These are phyloP conservation scores for Dentipellis fragilis DNA, from an alignment of 768 basidiomycete genomes.

Conservation along the genomic window DNA sequence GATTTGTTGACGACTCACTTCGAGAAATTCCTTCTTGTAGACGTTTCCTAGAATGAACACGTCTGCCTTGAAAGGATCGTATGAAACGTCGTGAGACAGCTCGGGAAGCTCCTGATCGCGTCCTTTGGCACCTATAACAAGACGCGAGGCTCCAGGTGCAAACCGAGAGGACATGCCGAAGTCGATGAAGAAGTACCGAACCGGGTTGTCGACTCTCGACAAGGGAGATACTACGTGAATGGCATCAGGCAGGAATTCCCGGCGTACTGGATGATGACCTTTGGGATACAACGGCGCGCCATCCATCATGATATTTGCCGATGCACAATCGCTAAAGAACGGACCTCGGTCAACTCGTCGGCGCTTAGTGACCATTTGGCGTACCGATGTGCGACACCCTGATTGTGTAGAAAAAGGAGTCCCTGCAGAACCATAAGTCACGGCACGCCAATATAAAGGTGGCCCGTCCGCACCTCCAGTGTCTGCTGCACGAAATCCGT, in stretches of 20 bases:
- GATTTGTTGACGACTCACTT: slow-evolving; percentile 4
- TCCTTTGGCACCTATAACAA: slow-evolving; percentile 12
- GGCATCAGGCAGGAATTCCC: slow-evolving; percentile 22
- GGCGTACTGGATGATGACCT: slow-evolving; percentile 16
- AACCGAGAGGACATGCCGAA: slow-evolving; percentile 21
- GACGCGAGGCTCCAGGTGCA: slow-evolving; percentile 4
- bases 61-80: slow-evolving; percentile 19
- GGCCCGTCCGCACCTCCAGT: not conserved
- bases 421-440: not conserved
- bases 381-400: not conserved
- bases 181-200: slow-evolving; percentile 30
- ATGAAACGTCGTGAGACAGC: slow-evolving; percentile 11
- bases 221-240: slow-evolving; percentile 19
- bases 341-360: no score
- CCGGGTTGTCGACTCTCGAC: slow-evolving; percentile 23
- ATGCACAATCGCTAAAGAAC: slow-evolving; percentile 6
- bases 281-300: slow-evolving; percentile 8
- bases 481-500: not conserved
- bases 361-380: no score
- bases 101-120: slow-evolving; percentile 18
- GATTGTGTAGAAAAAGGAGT: not conserved
- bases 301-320: slow-evolving; percentile 16
- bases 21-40: slow-evolving; percentile 13
- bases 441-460: not conserved
- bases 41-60: slow-evolving; percentile 19